A percentile compares a stretch with the other conserved stretches of the same genome.
Evolutionary conservation across 2,329 filamentous ascomycete genomes (phyloP).

Genomic region (Fusarium coffeatum): DNA sequence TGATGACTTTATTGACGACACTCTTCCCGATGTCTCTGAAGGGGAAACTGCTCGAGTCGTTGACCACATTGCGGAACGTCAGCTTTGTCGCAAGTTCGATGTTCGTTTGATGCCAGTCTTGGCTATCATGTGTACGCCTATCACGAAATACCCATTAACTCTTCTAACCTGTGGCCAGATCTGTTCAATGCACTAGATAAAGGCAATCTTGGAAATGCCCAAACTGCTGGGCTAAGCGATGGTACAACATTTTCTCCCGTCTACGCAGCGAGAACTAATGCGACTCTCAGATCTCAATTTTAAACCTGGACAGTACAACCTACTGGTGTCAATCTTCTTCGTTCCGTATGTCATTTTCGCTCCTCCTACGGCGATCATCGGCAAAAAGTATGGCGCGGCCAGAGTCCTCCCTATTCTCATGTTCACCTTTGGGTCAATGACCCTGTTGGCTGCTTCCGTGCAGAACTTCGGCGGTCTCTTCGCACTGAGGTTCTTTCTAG

Average conservation of each 20-base stretch:
- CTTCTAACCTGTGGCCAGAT: background rate
- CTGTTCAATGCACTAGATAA: slow-evolving; percentile 17
- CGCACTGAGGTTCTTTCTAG: slow-evolving; percentile 8
- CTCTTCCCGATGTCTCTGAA: background rate
- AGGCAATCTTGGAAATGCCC: slow-evolving; percentile 22
- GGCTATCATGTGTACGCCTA: slow-evolving; percentile 15
- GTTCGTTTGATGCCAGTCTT: slow-evolving; percentile 12
- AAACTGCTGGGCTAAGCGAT: slow-evolving; percentile 9
- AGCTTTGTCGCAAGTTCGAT: slow-evolving; percentile 18
- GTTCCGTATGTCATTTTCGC: slow-evolving; percentile 21
- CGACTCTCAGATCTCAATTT: slow-evolving; percentile 2
- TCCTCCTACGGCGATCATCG: slow-evolving; percentile 8
- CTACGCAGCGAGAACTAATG: background rate
- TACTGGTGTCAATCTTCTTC: slow-evolving; percentile 21
- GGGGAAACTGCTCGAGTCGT: slow-evolving; percentile 2
- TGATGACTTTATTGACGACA: slow-evolving; percentile 3
- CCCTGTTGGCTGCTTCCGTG: background rate
- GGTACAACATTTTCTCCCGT: background rate
- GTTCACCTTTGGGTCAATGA: slow-evolving; percentile 19
- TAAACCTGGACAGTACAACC: slow-evolving; percentile 16
- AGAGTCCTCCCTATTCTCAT: slow-evolving; percentile 9
- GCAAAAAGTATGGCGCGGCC: slow-evolving; percentile 9
- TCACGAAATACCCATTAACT: fast-evolving
- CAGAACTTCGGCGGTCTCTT: slow-evolving; percentile 22
- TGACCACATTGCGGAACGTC: slow-evolving; percentile 13